Evolutionary conservation across 345 rosid genomes (phyloP).

Genomic region (Moricandia arvensis): DNA sequence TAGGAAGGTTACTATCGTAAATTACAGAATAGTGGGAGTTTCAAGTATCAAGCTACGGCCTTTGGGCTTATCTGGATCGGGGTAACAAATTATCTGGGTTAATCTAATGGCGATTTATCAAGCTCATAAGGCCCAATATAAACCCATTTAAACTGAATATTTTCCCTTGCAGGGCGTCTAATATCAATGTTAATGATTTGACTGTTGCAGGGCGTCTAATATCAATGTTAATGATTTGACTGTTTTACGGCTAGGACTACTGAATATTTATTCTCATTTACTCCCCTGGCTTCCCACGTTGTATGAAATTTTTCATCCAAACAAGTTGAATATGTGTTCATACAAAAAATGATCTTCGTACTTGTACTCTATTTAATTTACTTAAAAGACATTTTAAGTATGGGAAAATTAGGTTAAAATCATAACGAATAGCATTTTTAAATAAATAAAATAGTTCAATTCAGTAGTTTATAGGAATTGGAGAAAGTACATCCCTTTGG

Average conservation of each 20-base stretch:
- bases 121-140: slow-evolving; percentile 4
- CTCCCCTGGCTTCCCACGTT: neutral
- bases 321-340: neutral
- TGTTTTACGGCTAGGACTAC: neutral
- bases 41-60: neutral
- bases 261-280: neutral
- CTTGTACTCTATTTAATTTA: neutral
- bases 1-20: neutral
- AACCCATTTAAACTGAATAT: neutral
- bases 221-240: neutral
- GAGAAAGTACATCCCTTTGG: neutral
- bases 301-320: neutral
- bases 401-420: neutral
- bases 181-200: neutral
- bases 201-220: neutral
- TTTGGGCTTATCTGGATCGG: neutral
- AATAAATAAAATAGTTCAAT: neutral
- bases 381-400: neutral
- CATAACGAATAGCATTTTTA: neutral
- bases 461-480: neutral
- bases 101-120: neutral
- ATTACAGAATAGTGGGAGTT: too few relatives aligned
- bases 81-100: neutral
- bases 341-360: neutral
- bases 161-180: neutral